These are phyloP conservation scores for Trifolium fragiferum DNA, from an alignment of 306 rosid species.

Conservation along the genomic window DNA sequence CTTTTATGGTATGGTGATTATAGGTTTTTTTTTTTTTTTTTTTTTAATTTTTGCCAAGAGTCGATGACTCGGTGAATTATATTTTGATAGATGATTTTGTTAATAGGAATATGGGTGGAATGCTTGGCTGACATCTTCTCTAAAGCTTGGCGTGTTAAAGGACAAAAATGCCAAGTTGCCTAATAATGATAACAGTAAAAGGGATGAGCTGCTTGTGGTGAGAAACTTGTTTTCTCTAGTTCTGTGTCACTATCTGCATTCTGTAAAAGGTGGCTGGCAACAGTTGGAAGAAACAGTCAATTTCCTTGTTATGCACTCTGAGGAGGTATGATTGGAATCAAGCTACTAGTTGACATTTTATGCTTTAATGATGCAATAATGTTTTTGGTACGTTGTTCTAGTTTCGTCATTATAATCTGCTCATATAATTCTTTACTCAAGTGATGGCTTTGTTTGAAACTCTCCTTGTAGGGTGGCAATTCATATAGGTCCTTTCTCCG, in stretches of 20 bases:
- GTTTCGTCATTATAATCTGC: constrained; percentile 24
- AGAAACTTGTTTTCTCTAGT: constrained; percentile 79
- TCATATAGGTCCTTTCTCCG: constrained; percentile 69
- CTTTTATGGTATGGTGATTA: constrained; percentile 76
- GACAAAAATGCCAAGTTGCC: constrained; percentile 53
- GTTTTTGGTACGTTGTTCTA: constrained; percentile 30
- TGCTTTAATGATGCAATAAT: constrained; percentile 39
- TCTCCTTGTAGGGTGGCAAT: constrained; percentile 61
- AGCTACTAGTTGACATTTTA: constrained; percentile 23
- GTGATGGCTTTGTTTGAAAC: constrained; percentile 39
- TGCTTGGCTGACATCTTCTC: constrained; percentile 83
- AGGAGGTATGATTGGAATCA: constrained; percentile 65
- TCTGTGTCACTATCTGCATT: constrained; percentile 77
- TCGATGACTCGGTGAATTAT: constrained; percentile 34
- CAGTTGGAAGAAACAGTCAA: constrained; percentile 87
- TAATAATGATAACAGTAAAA: constrained; percentile 53
- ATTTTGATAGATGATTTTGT: constrained; percentile 44
- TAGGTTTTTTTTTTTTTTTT: constrained; percentile 2
- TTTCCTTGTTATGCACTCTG: constrained; percentile 68
- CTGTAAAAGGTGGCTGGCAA: constrained; percentile 97
- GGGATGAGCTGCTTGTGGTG: constrained; percentile 63
- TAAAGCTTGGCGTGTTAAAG: constrained; percentile 73
- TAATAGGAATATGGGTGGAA: constrained; percentile 93
- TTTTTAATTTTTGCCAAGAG: constrained; percentile 12
- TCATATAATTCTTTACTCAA: neutral